Conservation (phyloP, 2,329 filamentous ascomycete species). For the Fusarium ambrosium region DNA sequence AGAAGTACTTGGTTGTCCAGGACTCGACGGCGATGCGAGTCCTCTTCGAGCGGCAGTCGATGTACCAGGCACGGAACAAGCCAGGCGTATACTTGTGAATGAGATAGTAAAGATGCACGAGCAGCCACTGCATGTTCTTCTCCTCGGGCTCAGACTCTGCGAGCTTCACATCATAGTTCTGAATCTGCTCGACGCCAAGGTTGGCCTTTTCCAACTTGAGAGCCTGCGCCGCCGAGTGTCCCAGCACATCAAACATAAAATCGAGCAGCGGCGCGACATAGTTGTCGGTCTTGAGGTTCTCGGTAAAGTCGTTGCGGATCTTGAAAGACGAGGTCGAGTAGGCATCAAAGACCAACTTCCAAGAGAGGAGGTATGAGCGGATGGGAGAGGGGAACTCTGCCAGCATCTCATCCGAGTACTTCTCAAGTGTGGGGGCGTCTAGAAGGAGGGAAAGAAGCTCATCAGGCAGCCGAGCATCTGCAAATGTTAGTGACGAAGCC, state of each 20-base stretch:
- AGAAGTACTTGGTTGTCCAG: slow-evolving; percentile 90
- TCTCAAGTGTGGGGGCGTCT: slow-evolving; percentile 79
- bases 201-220: slow-evolving; percentile 79
- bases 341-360: slow-evolving; percentile 91
- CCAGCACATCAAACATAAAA: slow-evolving; percentile 87
- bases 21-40: slow-evolving; percentile 82
- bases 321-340: slow-evolving; percentile 84
- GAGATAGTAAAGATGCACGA: slow-evolving; percentile 89
- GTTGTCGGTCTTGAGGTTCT: slow-evolving; percentile 81
- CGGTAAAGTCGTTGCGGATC: slow-evolving; percentile 83
- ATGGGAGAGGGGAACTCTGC: slow-evolving; percentile 77
- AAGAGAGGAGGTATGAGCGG: slow-evolving; percentile 87
- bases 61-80: slow-evolving; percentile 87
- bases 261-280: slow-evolving; percentile 78
- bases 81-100: slow-evolving; percentile 82
- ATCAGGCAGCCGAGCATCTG: slow-evolving; percentile 79
- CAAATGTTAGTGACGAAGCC: slow-evolving; percentile 14
- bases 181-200: slow-evolving; percentile 70
- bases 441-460: slow-evolving; percentile 88
- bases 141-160: slow-evolving; percentile 73
- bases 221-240: slow-evolving; percentile 79
- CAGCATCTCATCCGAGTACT: slow-evolving; percentile 74
- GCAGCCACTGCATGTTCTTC: slow-evolving; percentile 83
- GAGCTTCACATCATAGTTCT: slow-evolving; percentile 64
- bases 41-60: slow-evolving; percentile 83